Evolutionary conservation across 2,329 filamentous ascomycete species (phyloP).

Genomic region (Scytalidium sp.): DNA sequence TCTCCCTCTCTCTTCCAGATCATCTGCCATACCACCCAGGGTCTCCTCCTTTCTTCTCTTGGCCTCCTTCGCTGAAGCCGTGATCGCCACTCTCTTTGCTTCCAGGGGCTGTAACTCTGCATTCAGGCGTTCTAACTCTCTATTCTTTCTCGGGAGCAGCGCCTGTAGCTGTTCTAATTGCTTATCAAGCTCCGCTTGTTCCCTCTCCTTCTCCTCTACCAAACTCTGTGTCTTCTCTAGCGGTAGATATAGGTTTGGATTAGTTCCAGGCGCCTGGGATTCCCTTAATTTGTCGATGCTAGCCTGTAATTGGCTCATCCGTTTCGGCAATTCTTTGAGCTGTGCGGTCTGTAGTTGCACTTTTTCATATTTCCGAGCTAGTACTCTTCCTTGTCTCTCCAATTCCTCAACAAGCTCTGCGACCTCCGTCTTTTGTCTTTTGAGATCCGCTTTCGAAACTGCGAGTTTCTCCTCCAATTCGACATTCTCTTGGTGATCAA

Average conservation of each 20-base stretch:
- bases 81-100: slow-evolving; percentile 61
- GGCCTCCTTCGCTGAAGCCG: slow-evolving; percentile 68
- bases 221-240: slow-evolving; percentile 54
- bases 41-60: slow-evolving; percentile 64
- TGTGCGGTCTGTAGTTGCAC: slow-evolving; percentile 46
- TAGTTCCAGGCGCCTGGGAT: slow-evolving; percentile 39
- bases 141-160: slow-evolving; percentile 62
- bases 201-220: slow-evolving; percentile 47
- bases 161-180: slow-evolving; percentile 62
- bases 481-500: slow-evolving; percentile 77
- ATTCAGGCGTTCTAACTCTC: slow-evolving; percentile 64
- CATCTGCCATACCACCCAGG: slow-evolving; percentile 64
- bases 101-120: slow-evolving; percentile 68
- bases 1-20: slow-evolving; percentile 71
- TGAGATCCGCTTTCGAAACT: slow-evolving; percentile 70
- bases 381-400: slow-evolving; percentile 58
- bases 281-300: slow-evolving; percentile 43
- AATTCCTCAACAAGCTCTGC: slow-evolving; percentile 69
- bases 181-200: slow-evolving; percentile 55
- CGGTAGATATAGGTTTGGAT: slow-evolving; percentile 49
- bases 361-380: slow-evolving; percentile 52
- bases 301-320: slow-evolving; percentile 46
- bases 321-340: slow-evolving; percentile 49
- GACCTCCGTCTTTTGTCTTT: slow-evolving; percentile 77
- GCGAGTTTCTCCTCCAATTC: slow-evolving; percentile 69